These are phyloP conservation scores for Aspergillus incahuasiensis DNA, from an alignment of 495 filamentous ascomycete species.

Conservation along the genomic window DNA sequence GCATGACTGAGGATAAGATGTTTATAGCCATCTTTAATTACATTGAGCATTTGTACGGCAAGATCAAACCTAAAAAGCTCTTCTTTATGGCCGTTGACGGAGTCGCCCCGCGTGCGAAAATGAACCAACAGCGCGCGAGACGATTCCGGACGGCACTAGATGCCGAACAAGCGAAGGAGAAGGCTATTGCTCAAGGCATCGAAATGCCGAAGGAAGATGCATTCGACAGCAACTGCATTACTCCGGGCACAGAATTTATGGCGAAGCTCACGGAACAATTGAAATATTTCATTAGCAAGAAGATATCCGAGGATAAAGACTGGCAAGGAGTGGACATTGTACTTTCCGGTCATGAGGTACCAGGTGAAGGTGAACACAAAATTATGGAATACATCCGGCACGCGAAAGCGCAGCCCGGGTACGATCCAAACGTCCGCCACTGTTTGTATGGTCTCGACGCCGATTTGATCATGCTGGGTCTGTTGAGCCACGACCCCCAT, in stretches of 20 bases:
- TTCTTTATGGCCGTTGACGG: conserved; percentile 99
- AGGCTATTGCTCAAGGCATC: conserved; percentile 80
- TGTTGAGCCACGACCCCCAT: conserved; percentile 96
- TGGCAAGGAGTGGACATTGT: conserved; percentile 97
- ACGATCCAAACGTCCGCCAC: conserved; percentile 93
- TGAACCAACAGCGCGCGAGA: conserved; percentile 97
- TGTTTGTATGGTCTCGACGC: conserved; percentile 97
- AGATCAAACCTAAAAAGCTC: conserved; percentile 95
- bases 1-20: conserved; percentile 96
- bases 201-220: conserved; percentile 93
- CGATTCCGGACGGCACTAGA: conserved; percentile 94
- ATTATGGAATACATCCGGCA: conserved; percentile 99
- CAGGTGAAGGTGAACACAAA: conserved; percentile 98
- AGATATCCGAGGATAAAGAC: conserved; percentile 91
- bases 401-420: conserved; percentile 88
- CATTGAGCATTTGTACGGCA: conserved; percentile 97
- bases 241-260: conserved; percentile 98
- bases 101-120: conserved; percentile 96
- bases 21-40: conserved; percentile 99
- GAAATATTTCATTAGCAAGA: conserved; percentile 98
- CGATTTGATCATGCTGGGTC: conserved; percentile 96
- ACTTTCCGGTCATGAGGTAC: conserved; percentile 97
- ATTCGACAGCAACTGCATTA: conserved; percentile 99
- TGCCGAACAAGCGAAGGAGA: conserved; percentile 80
- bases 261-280: conserved; percentile 87